Conservation (phyloP, 1,139 yeast species). For the Hyphopichia khmerensis region DNA sequence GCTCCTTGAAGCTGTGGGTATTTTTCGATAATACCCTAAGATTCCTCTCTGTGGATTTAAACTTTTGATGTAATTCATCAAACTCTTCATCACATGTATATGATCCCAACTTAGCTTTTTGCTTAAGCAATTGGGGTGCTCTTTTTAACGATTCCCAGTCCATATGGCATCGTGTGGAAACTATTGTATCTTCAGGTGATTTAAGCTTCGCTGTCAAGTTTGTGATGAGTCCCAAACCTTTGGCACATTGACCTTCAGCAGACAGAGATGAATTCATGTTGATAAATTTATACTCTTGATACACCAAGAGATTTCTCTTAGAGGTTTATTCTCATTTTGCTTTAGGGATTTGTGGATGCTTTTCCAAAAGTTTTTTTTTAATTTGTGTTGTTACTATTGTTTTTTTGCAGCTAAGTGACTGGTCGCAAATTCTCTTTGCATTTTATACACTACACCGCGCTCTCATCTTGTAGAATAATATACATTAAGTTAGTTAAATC, state of each 20-base stretch:
- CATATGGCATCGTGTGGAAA: background rate
- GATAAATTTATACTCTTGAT: no score
- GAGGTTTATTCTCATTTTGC: no score
- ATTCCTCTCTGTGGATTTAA: conserved; percentile 15
- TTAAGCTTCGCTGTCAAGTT: background rate
- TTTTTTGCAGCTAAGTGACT: no score
- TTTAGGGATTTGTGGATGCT: no score
- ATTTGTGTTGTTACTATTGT: no score
- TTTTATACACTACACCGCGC: no score
- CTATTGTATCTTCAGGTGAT: background rate
- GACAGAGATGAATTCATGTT: no score
- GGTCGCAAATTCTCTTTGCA: no score
- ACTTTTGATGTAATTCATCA: conserved; percentile 22
- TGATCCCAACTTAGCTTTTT: conserved; percentile 28
- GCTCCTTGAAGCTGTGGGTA: conserved; percentile 6
- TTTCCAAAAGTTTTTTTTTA: no score
- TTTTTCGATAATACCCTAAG: conserved; percentile 21
- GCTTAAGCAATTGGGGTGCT: conserved; percentile 31
- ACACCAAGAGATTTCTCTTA: no score
- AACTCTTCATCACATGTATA: conserved; percentile 41
- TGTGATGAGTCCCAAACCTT: no score
- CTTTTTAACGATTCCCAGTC: conserved; percentile 29
- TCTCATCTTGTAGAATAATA: background rate
- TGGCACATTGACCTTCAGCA: no score
- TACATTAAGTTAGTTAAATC: background rate